Conservation (phyloP, 768 basidiomycete species). For the Rhodotorula kratochvilovae region DNA sequence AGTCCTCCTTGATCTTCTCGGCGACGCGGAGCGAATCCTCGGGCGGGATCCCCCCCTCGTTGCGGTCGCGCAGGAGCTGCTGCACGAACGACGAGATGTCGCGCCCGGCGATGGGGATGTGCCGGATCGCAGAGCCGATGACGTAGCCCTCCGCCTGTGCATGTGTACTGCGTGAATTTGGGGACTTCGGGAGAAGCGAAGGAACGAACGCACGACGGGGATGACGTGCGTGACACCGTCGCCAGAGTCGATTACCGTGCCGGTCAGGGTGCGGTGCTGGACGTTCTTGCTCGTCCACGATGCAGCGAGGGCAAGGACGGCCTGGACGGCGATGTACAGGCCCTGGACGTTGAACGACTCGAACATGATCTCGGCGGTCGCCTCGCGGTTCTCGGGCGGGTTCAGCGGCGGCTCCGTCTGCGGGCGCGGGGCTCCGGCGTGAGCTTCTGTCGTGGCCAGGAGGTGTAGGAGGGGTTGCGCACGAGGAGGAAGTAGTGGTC, state of each 20-base stretch:
- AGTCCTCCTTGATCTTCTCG: slow-evolving; percentile 92
- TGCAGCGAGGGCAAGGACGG: slow-evolving; percentile 93
- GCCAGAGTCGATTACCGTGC: slow-evolving; percentile 97
- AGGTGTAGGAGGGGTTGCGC: slow-evolving; percentile 47
- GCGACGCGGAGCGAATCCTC: slow-evolving; percentile 92
- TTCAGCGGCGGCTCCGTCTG: slow-evolving; percentile 99
- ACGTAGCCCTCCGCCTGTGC: slow-evolving; percentile 86
- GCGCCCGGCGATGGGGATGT: slow-evolving; percentile 96
- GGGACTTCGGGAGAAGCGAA: no score
- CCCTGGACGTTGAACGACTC: slow-evolving; percentile 99
- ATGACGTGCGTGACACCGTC: slow-evolving; percentile 99
- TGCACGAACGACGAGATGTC: slow-evolving; percentile 96
- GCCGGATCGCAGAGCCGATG: slow-evolving; percentile 97
- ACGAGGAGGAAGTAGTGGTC: slow-evolving; percentile 98
- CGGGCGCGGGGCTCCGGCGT: neutral
- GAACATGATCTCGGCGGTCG: slow-evolving; percentile 99
- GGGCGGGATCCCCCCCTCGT: slow-evolving; percentile 80
- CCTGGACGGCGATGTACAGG: slow-evolving; percentile 96
- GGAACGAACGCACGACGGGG: slow-evolving; percentile 48
- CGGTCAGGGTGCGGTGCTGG: slow-evolving; percentile 49
- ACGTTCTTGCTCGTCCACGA: slow-evolving; percentile 85
- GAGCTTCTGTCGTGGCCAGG: neutral
- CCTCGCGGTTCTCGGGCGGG: slow-evolving; percentile 96
- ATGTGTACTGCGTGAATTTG: no score
- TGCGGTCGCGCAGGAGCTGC: slow-evolving; percentile 89